These are phyloP conservation scores for Ettlia oleoabundans DNA, from an alignment of 139 green algal species.

Conservation along the genomic window DNA sequence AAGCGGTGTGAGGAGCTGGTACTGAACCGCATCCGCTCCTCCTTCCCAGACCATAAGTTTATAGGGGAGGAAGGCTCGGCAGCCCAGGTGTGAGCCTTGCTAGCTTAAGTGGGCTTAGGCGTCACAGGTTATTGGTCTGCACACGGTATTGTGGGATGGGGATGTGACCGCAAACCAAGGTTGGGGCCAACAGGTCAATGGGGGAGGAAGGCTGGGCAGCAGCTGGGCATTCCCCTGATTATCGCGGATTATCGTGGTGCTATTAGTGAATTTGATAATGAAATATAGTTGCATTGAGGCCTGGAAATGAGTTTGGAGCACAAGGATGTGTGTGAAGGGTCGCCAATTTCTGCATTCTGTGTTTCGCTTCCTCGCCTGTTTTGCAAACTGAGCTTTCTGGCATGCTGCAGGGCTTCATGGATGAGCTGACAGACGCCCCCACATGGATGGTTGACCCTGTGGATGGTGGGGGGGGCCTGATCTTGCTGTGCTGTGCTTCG, in stretches of 20 bases:
- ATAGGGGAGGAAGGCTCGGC: constrained; percentile 83
- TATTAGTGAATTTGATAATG: no score
- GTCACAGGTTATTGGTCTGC: no score
- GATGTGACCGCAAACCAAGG: no score
- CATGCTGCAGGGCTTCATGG: constrained; percentile 48
- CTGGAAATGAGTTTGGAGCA: no score
- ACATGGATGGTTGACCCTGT: constrained; percentile 94
- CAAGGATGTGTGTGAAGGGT: no score
- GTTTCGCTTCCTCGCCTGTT: neutral
- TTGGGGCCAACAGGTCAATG: no score
- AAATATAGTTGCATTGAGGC: no score
- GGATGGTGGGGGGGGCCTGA: constrained; percentile 26
- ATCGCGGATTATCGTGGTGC: no score
- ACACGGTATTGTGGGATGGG: no score
- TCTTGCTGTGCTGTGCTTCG: neutral
- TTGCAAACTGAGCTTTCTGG: neutral
- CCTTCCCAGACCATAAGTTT: constrained; percentile 81
- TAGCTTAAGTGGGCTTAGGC: no score
- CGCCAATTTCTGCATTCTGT: neutral
- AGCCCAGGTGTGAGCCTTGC: constrained; percentile 17
- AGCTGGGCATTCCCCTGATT: no score
- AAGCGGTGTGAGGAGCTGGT: constrained; percentile 82
- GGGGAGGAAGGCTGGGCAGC: no score
- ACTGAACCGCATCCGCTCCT: constrained; percentile 48
- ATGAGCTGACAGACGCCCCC: constrained; percentile 78